phyloP scores from a whole-genome alignment of 164 flowering plant species.

The Annona squamosa region DNA sequence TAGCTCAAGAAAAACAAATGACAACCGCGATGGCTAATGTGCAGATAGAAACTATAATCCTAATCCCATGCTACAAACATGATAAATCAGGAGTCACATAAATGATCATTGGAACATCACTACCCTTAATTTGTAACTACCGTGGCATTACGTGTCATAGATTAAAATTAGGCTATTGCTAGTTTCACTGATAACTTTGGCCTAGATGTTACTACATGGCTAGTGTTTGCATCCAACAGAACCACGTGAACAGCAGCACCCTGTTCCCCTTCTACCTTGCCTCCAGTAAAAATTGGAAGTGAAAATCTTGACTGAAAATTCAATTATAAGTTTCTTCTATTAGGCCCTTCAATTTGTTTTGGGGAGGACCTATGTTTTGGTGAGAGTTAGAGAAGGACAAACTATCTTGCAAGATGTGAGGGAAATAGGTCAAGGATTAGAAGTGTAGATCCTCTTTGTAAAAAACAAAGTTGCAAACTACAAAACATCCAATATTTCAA shows the following conservation, averaged over 20 bases:
- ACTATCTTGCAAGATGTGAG: too few species aligned
- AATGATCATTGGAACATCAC: background rate
- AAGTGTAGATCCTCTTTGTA: too few species aligned
- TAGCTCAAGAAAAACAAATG: background rate
- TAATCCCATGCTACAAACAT: background rate
- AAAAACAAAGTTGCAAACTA: too few species aligned
- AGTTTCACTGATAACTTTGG: slow-evolving; percentile 69
- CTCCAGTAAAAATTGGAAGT: slow-evolving; percentile 88
- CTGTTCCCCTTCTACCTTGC: slow-evolving; percentile 96
- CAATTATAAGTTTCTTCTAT: slow-evolving; percentile 77
- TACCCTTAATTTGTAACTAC: too few species aligned
- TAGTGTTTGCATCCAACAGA: slow-evolving; percentile 64
- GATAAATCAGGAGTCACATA: background rate
- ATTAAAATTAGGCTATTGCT: slow-evolving; percentile 32
- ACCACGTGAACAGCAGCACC: slow-evolving; percentile 81
- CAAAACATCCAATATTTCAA: too few species aligned
- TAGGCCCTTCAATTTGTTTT: slow-evolving; percentile 67
- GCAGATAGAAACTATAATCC: background rate
- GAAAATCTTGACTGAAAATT: slow-evolving; percentile 72
- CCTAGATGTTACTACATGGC: slow-evolving; percentile 62
- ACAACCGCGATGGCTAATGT: background rate
- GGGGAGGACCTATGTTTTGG: slow-evolving; percentile 64
- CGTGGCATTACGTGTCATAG: background rate
- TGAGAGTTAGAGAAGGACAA: background rate
- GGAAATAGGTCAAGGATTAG: too few species aligned